Evolutionary conservation across 2,329 filamentous ascomycete species (phyloP).

Genomic region (Periconia macrospinosa): DNA sequence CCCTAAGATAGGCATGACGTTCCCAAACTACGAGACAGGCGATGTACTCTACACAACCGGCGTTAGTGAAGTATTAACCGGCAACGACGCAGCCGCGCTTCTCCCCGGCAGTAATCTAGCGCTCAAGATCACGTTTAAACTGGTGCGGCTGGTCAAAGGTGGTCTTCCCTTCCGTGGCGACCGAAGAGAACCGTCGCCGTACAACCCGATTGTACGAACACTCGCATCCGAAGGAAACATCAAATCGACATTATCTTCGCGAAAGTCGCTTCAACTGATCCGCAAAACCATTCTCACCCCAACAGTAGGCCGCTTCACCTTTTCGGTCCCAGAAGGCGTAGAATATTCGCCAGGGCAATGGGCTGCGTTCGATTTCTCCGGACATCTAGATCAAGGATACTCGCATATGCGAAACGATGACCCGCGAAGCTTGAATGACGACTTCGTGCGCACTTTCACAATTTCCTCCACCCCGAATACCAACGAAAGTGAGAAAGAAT

Average conservation of each 20-base stretch:
- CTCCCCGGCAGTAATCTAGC: conserved; percentile 73
- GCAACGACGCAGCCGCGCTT: conserved; percentile 61
- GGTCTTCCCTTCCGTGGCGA: conserved; percentile 70
- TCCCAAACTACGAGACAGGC: conserved; percentile 75
- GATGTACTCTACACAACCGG: conserved; percentile 77
- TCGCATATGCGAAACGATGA: conserved; percentile 83
- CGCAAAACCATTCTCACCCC: conserved; percentile 65
- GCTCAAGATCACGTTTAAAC: conserved; percentile 66
- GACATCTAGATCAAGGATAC: conserved; percentile 72
- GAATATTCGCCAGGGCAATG: conserved; percentile 73
- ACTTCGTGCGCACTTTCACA: conserved; percentile 82
- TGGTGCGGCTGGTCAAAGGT: conserved; percentile 63
- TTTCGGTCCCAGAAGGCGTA: conserved; percentile 48
- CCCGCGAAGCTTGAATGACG: conserved; percentile 78
- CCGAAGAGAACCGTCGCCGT: conserved; percentile 66
- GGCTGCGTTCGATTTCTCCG: conserved; percentile 71
- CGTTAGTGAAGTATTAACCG: conserved; percentile 65
- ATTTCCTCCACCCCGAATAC: conserved; percentile 62
- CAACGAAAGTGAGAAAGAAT: conserved; percentile 44
- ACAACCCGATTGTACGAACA: conserved; percentile 73
- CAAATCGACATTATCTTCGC: conserved; percentile 14
- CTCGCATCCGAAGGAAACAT: conserved; percentile 61
- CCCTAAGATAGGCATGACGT: conserved; percentile 67
- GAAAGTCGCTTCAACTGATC: conserved; percentile 56
- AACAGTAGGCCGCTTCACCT: conserved; percentile 67